Evolutionary conservation across 2,329 filamentous ascomycete species (phyloP).

Genomic region (Stromatinia cepivora): DNA sequence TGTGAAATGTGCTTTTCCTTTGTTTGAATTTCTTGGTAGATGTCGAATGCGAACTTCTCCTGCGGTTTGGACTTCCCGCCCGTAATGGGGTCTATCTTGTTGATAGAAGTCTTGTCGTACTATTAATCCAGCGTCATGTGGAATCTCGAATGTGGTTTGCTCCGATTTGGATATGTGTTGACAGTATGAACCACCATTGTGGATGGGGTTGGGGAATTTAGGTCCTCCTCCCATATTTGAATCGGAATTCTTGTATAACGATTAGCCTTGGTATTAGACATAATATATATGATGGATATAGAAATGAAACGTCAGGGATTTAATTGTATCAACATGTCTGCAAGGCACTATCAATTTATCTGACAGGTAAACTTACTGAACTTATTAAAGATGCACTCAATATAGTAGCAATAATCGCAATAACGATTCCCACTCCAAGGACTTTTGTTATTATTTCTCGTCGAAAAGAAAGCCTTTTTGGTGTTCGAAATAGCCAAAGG

Average conservation of each 20-base stretch:
- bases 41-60: conserved; percentile 36
- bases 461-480: conserved; percentile 11
- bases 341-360: not conserved
- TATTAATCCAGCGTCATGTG: conserved; percentile 28
- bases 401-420: conserved; percentile 20
- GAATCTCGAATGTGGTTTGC: conserved; percentile 30
- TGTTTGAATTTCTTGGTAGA: conserved; percentile 29
- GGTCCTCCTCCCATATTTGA: conserved; percentile 10
- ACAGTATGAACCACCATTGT: conserved; percentile 32
- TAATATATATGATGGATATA: not conserved
- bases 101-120: conserved; percentile 33
- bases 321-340: not conserved
- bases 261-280: not conserved
- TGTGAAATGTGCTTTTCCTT: conserved; percentile 33
- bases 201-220: conserved; percentile 21
- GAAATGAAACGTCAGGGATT: no score
- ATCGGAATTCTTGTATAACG: not conserved
- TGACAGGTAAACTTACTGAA: not conserved
- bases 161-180: conserved; percentile 28
- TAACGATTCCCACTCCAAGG: conserved; percentile 30
- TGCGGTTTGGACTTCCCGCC: conserved; percentile 26
- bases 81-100: conserved; percentile 20
- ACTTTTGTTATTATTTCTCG: conserved; percentile 26
- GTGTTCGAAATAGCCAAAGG: conserved; percentile 26
- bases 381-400: not conserved